A percentile compares a stretch with the other conserved stretches of the same genome.
Evolutionary conservation across 2,329 filamentous ascomycete species (phyloP).

Genomic region (Esteya vermicola): DNA sequence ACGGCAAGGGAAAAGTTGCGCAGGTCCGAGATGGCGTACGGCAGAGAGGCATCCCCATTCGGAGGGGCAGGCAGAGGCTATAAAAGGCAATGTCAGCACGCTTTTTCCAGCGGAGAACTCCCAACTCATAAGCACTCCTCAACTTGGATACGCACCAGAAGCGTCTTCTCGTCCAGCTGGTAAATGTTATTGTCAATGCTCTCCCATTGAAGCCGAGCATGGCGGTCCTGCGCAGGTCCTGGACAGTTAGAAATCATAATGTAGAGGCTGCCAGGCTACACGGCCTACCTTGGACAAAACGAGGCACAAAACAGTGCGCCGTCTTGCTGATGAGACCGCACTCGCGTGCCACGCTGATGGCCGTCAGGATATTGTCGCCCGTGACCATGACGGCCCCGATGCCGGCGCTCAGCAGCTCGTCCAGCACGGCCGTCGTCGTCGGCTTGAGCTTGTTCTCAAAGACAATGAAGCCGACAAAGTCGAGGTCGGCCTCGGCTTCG

Average conservation of each 20-base stretch:
- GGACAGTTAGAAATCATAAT: background rate
- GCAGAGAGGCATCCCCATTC: slow-evolving; percentile 66
- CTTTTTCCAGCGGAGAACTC: no score
- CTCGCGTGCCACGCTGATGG: slow-evolving; percentile 87
- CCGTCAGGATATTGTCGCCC: slow-evolving; percentile 93
- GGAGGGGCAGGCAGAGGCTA: slow-evolving; percentile 41
- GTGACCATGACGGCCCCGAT: slow-evolving; percentile 94
- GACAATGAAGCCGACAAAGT: slow-evolving; percentile 92
- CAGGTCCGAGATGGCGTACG: slow-evolving; percentile 69
- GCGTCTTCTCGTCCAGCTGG: slow-evolving; percentile 62
- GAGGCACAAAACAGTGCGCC: slow-evolving; percentile 84
- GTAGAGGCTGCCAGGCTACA: slow-evolving; percentile 5
- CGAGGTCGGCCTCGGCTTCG: slow-evolving; percentile 69
- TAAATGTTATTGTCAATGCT: slow-evolving; percentile 80
- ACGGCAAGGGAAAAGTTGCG: slow-evolving; percentile 81
- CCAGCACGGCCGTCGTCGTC: slow-evolving; percentile 65
- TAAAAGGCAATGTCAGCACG: no score
- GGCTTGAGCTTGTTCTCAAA: slow-evolving; percentile 98
- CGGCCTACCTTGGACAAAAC: slow-evolving; percentile 68
- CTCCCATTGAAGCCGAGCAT: slow-evolving; percentile 72
- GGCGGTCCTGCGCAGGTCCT: slow-evolving; percentile 60
- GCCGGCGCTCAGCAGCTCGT: slow-evolving; percentile 67
- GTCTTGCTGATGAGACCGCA: slow-evolving; percentile 68
- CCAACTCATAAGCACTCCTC: no score
- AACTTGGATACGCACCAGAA: slow-evolving; percentile 37